Percentiles rank a stretch among this genome's conserved stretches.
phyloP scores from a whole-genome alignment of 2,329 filamentous ascomycete species.

The Calonectria ilicicola region DNA sequence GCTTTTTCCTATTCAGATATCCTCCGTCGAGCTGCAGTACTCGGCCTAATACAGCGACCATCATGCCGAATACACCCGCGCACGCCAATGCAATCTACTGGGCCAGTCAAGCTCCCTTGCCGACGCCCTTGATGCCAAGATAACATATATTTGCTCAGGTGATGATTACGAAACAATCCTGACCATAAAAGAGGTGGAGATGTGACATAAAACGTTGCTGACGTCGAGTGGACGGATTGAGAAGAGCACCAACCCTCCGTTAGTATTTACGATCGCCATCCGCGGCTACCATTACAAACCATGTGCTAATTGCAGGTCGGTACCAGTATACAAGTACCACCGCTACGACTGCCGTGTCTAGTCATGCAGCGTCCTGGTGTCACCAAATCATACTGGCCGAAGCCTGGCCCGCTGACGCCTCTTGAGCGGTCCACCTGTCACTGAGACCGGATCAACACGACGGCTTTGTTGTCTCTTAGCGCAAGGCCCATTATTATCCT shows the following conservation, averaged over 20 bases:
- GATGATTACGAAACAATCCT: neutral
- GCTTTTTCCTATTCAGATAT: neutral
- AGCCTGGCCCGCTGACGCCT: conserved; percentile 14
- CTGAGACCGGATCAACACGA: neutral
- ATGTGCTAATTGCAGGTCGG: conserved; percentile 6
- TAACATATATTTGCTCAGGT: neutral
- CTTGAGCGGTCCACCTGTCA: conserved; percentile 14
- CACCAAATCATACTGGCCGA: conserved; percentile 8
- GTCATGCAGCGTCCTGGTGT: conserved; percentile 13
- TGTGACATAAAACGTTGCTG: neutral
- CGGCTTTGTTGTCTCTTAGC: neutral
- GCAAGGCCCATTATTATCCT: neutral
- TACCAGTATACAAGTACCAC: neutral
- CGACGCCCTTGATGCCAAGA: conserved; percentile 9
- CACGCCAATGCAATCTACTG: neutral
- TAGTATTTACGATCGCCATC: conserved; percentile 12
- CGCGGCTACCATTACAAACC: conserved; percentile 23
- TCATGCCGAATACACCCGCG: conserved; percentile 13
- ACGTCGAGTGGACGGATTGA: neutral
- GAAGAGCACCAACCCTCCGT: neutral
- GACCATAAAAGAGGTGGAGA: conserved; percentile 14
- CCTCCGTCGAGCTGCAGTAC: neutral
- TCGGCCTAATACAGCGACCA: neutral
- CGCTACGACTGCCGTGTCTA: conserved; percentile 4
- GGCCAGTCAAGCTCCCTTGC: neutral